Evolutionary conservation across 768 basidiomycete genomes (phyloP).

Genomic region (Galerina sulciceps): DNA sequence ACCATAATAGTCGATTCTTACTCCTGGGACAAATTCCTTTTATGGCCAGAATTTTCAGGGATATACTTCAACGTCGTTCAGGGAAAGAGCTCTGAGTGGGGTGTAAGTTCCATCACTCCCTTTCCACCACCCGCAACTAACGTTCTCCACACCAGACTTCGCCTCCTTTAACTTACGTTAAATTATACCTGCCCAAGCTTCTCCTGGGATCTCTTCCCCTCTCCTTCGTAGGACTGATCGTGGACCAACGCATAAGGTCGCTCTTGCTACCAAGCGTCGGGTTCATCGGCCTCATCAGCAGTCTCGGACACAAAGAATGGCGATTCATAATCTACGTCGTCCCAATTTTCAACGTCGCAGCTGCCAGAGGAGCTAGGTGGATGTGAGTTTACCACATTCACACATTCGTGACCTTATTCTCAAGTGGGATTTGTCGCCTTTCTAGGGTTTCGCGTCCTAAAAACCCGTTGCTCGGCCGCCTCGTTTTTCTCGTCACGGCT

Average conservation of each 20-base stretch:
- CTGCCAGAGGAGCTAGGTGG: conserved; percentile 64
- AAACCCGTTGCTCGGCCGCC: conserved; percentile 44
- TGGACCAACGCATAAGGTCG: conserved; percentile 52
- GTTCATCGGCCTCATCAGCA: conserved; percentile 71
- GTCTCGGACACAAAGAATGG: conserved; percentile 95
- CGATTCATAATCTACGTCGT: conserved; percentile 90
- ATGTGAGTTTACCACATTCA: conserved; percentile 52
- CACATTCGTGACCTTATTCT: neutral
- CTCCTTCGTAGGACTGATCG: conserved; percentile 51
- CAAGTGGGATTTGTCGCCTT: too few species aligned
- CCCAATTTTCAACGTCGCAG: conserved; percentile 80
- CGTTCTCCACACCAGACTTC: conserved; percentile 50
- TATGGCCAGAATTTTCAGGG: conserved; percentile 88
- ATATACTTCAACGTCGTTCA: conserved; percentile 86
- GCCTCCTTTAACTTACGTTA: conserved; percentile 70
- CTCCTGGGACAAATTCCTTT: conserved; percentile 73
- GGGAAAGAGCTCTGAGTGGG: conserved; percentile 92
- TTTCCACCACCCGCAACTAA: neutral
- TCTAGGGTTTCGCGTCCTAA: conserved; percentile 54
- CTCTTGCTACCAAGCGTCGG: conserved; percentile 54
- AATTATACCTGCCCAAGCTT: conserved; percentile 74
- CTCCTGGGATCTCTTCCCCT: conserved; percentile 69
- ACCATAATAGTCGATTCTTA: conserved; percentile 81
- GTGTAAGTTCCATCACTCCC: conserved; percentile 55
- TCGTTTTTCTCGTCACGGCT: conserved; percentile 49